These are phyloP conservation scores for Pseudogymnoascus pannorum DNA, from an alignment of 2,329 filamentous ascomycete species.

Conservation along the genomic window DNA sequence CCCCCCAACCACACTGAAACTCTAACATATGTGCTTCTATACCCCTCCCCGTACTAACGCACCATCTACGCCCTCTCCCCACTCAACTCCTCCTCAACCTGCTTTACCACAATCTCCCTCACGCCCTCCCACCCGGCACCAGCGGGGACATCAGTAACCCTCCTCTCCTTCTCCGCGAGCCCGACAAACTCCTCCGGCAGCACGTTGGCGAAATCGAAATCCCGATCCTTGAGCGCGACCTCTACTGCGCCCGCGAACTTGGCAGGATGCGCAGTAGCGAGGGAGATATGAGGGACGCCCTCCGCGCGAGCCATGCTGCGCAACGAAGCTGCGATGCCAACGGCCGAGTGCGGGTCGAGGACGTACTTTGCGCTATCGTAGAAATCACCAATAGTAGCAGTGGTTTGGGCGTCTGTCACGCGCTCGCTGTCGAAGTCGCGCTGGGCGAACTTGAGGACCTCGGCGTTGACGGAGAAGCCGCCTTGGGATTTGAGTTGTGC, in stretches of 20 bases:
- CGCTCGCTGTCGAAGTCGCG: constrained; percentile 75
- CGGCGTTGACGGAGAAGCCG: constrained; percentile 71
- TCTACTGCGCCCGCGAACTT: constrained; percentile 89
- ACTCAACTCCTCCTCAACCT: constrained; percentile 59
- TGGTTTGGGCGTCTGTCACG: constrained; percentile 58
- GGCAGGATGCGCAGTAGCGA: constrained; percentile 91
- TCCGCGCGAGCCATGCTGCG: constrained; percentile 55
- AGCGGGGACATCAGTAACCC: constrained; percentile 62
- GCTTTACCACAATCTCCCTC: constrained; percentile 63
- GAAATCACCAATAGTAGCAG: constrained; percentile 54
- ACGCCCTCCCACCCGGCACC: constrained; percentile 64
- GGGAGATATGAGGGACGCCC: constrained; percentile 60
- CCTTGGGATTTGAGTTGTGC: constrained; percentile 71
- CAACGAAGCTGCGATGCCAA: constrained; percentile 71
- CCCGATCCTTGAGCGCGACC: constrained; percentile 61
- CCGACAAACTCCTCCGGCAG: constrained; percentile 77
- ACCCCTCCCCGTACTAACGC: background rate
- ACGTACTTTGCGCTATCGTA: constrained; percentile 56
- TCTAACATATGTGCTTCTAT: background rate
- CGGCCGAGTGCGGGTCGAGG: constrained; percentile 86
- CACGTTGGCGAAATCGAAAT: constrained; percentile 70
- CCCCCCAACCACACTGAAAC: background rate
- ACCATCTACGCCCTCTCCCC: background rate
- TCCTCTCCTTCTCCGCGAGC: constrained; percentile 66
- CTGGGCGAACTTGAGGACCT: constrained; percentile 64